Conservation (phyloP, 208 protist genomes). For the Leishmania tropica region DNA sequence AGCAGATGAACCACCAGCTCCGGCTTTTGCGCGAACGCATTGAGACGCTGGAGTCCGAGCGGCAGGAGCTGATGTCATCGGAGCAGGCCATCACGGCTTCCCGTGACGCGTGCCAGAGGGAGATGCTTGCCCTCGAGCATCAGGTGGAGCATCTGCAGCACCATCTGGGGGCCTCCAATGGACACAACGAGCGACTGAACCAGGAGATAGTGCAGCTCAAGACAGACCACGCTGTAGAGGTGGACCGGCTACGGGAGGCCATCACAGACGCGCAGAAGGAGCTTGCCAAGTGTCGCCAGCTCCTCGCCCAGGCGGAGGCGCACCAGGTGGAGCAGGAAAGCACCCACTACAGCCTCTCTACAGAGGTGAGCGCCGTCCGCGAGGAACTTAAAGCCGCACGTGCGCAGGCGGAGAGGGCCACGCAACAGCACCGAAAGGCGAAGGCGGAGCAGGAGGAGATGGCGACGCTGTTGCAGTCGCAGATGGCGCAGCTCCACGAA, state of each 20-base stretch:
- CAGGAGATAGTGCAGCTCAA: conserved; percentile 52
- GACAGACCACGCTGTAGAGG: conserved; percentile 37
- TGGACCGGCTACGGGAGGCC: conserved; percentile 44
- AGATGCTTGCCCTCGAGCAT: conserved; percentile 38
- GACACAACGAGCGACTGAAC: conserved; percentile 59
- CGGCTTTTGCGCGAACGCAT: conserved; percentile 38
- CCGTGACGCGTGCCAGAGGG: conserved; percentile 35
- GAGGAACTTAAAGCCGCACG: conserved; percentile 34
- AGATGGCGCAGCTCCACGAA: conserved; percentile 51
- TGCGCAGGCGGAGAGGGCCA: conserved; percentile 30
- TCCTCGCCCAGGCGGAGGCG: conserved; percentile 53
- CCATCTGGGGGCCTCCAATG: conserved; percentile 46
- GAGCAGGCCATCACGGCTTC: conserved; percentile 32
- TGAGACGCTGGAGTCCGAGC: conserved; percentile 37
- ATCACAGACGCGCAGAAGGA: conserved; percentile 59
- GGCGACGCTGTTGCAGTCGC: conserved; percentile 41
- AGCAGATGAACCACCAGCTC: conserved; percentile 34
- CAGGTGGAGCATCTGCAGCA: conserved; percentile 44
- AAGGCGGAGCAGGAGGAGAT: conserved; percentile 50
- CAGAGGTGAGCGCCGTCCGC: conserved; percentile 24
- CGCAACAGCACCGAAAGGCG: conserved; percentile 33
- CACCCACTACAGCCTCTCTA: conserved; percentile 31
- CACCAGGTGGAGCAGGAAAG: conserved; percentile 39
- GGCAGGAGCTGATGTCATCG: conserved; percentile 33
- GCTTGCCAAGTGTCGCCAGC: conserved; percentile 43